Base-by-base conservation (phyloP, 495 filamentous ascomycete species). In the Parathielavia appendiculata region DNA sequence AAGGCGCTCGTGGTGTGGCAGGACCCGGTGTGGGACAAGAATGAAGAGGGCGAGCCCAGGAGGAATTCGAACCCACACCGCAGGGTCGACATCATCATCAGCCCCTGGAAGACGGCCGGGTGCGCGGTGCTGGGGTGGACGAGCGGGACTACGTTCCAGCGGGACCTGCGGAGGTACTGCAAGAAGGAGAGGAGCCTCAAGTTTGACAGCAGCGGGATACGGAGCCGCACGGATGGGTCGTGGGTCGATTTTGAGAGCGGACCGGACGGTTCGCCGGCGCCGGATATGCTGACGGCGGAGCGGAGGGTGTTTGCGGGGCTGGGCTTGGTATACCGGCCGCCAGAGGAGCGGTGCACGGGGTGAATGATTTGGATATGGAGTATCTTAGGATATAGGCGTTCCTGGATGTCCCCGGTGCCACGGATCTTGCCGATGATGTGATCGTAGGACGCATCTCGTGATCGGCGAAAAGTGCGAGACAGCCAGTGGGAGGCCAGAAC, bases 1-100 rank as follows among this genome's bases (percentile, higher is more conserved):
- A 96, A 97, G 69, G 90, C 90, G 9, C 73, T 97, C 44, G 84
- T 97, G 0, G 90, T 97, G 0, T 99, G 93, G 93, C 92, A 95
- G 66, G 82, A 92, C 62, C 85, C 86, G 0, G n/a, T 70, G 6
- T 88, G 80, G 79, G 67, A 72, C 26, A 3, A 2, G 13, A 38
- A 10, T 1, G 35, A 2, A 14, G 70, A 67, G 0, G 65, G 68
- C 38, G 67, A 62, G 32, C 7, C 13, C 6, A 59, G 47, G 5
- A 81, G 80, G 55, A 91, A 92, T 56, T 81, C 84, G 0, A 91
- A 92, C 64, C 78, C 77, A 6, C 92, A 96, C 65, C 82, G 91
- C 19, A 79, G 92, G 17, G 91, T 99, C 8, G 92, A 97, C 66
- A 96, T 99, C 59, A 95, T 99, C 66, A 79, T 97, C 57, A 84